phyloP scores from a whole-genome alignment of 257 asterid genomes.

The Solanum bulbocastanum region DNA sequence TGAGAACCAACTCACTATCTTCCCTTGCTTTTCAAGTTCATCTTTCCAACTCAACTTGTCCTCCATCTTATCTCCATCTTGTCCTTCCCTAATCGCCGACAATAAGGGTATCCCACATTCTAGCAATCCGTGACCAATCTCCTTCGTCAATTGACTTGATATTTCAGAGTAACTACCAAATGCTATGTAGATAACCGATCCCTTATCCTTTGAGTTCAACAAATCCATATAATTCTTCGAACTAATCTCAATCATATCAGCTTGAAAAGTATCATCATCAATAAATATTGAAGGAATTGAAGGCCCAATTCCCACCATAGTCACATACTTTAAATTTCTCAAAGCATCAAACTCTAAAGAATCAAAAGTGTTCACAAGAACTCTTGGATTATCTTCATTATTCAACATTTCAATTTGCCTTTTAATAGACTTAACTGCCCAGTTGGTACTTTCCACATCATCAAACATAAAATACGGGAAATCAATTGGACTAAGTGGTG shows the following conservation, averaged over 20 bases:
- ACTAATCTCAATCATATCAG: neutral
- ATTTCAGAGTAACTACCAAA: constrained; percentile 1
- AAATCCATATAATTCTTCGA: neutral
- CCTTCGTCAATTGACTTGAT: constrained; percentile 2
- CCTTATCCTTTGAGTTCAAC: neutral
- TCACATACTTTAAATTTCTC: neutral
- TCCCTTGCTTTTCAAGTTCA: constrained; percentile 6
- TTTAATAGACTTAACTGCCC: neutral
- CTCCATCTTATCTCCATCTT: neutral
- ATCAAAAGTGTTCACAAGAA: constrained; percentile 3
- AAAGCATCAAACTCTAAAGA: neutral
- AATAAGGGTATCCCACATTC: constrained; percentile 9
- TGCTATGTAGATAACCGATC: constrained; percentile 6
- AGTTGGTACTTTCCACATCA: neutral
- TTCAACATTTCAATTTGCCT: neutral
- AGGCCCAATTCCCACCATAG: constrained; percentile 6
- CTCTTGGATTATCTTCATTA: neutral
- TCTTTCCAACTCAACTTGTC: constrained; percentile 7
- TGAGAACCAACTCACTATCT: constrained; percentile 17
- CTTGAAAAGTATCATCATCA: neutral
- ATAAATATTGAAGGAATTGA: neutral
- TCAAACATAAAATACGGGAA: neutral
- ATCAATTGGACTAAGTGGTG: neutral
- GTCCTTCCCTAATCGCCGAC: constrained; percentile 10
- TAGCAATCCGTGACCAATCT: constrained; percentile 8